Percentiles rank a stretch among this genome's conserved stretches.
Conservation (phyloP, 176 grass and related monocot species). For the Metroxylon sagu region DNA sequence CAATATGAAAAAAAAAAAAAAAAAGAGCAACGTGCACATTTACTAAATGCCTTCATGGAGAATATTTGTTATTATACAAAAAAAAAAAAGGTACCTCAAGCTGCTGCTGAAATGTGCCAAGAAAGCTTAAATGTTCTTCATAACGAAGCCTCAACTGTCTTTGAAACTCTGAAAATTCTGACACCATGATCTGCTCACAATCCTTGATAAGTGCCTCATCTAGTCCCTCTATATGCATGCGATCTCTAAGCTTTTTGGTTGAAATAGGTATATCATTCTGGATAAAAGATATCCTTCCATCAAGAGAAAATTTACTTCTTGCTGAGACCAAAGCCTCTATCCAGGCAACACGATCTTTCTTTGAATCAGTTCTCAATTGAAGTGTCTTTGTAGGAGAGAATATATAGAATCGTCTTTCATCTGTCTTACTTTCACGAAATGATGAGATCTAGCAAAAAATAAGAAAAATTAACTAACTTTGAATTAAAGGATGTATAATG, state of each 20-base stretch:
- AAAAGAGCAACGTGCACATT: neutral
- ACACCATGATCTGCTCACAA: conserved; percentile 78
- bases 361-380: conserved; percentile 73
- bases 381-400: conserved; percentile 82
- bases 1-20: conserved; percentile 4
- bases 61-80: conserved; percentile 3
- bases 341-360: conserved; percentile 75
- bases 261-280: conserved; percentile 49
- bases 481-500: neutral
- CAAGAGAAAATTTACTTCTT: conserved; percentile 51
- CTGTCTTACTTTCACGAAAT: conserved; percentile 92
- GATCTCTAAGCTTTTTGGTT: conserved; percentile 59
- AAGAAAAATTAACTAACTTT: conserved; percentile 25
- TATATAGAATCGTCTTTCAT: conserved; percentile 85
- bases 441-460: conserved; percentile 64
- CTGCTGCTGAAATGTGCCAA: conserved; percentile 53
- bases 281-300: conserved; percentile 24
- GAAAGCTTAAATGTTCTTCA: conserved; percentile 64
- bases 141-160: conserved; percentile 55
- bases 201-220: conserved; percentile 63
- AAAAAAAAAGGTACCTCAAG: conserved; percentile 42
- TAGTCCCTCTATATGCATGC: conserved; percentile 67
- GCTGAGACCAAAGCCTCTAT: conserved; percentile 77
- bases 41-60: neutral
- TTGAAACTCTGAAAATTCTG: conserved; percentile 70